Evolutionary conservation across 1,139 yeast genomes (phyloP).

Genomic region (Kodamaea ohmeri): DNA sequence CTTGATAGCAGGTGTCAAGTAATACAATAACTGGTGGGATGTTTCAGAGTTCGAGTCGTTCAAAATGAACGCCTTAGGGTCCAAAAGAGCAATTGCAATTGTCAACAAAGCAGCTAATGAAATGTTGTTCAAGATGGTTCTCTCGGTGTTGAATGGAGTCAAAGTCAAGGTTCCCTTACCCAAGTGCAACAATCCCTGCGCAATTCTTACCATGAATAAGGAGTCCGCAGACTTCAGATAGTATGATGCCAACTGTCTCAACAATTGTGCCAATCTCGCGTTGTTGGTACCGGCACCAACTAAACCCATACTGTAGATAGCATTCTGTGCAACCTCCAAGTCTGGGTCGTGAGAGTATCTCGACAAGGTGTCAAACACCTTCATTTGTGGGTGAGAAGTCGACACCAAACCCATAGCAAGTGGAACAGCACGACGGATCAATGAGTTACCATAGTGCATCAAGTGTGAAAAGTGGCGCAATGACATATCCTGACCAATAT

Average conservation of each 20-base stretch:
- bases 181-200: constrained; percentile 91
- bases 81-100: constrained; percentile 77
- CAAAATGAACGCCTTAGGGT: constrained; percentile 71
- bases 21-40: constrained; percentile 75
- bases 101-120: constrained; percentile 89
- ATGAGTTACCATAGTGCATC: constrained; percentile 95
- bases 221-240: constrained; percentile 90
- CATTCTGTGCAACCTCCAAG: constrained; percentile 89
- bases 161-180: constrained; percentile 94
- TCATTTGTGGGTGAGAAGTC: constrained; percentile 93
- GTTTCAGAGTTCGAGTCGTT: constrained; percentile 52
- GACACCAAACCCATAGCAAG: constrained; percentile 95
- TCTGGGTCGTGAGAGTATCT: constrained; percentile 96
- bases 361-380: constrained; percentile 92
- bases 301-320: constrained; percentile 95
- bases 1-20: constrained; percentile 82
- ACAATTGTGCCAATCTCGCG: constrained; percentile 93
- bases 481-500: constrained; percentile 96
- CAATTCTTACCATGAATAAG: constrained; percentile 86
- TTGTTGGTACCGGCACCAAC: constrained; percentile 99
- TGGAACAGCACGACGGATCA: constrained; percentile 93
- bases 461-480: constrained; percentile 94
- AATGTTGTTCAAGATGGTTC: constrained; percentile 83
- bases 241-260: constrained; percentile 92
- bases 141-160: constrained; percentile 86